Conservation (phyloP, 805 yeast species). For the Pichia ethanolica region DNA sequence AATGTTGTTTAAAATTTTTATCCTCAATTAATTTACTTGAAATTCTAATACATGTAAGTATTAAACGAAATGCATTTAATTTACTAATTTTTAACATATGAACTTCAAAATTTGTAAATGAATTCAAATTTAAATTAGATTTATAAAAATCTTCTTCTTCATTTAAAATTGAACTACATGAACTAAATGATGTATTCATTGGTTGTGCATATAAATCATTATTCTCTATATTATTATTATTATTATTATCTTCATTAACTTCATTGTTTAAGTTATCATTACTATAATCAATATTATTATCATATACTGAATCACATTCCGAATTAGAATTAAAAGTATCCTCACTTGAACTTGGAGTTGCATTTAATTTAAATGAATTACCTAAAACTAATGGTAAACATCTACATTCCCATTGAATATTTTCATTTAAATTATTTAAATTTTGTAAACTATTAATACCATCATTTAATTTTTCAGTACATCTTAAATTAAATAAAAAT, state of each 20-base stretch:
- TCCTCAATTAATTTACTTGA: slow-evolving; percentile 38
- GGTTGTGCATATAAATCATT: neutral
- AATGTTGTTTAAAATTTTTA: slow-evolving; percentile 34
- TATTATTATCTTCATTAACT: neutral
- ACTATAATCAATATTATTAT: neutral
- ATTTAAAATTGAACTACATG: neutral
- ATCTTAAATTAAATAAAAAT: slow-evolving; percentile 21
- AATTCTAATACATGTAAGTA: slow-evolving; percentile 33
- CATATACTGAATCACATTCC: neutral
- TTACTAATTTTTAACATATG: slow-evolving; percentile 19
- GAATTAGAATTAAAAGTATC: neutral
- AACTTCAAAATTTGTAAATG: neutral
- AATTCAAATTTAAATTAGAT: too few species aligned
- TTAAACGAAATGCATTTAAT: slow-evolving; percentile 33
- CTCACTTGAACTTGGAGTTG: too few species aligned
- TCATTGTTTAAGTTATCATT: neutral
- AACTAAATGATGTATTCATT: slow-evolving; percentile 1
- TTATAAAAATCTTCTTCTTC: neutral
- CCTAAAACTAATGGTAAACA: slow-evolving; percentile 6
- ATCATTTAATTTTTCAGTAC: slow-evolving; percentile 9
- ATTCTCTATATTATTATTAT: neutral
- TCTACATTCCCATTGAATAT: slow-evolving; percentile 2
- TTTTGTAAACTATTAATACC: slow-evolving; percentile 8
- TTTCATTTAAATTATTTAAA: neutral
- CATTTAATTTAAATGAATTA: neutral